These are phyloP conservation scores for Fraxinus angustifolia DNA, from an alignment of 305 asterid genomes.

Conservation along the genomic window DNA sequence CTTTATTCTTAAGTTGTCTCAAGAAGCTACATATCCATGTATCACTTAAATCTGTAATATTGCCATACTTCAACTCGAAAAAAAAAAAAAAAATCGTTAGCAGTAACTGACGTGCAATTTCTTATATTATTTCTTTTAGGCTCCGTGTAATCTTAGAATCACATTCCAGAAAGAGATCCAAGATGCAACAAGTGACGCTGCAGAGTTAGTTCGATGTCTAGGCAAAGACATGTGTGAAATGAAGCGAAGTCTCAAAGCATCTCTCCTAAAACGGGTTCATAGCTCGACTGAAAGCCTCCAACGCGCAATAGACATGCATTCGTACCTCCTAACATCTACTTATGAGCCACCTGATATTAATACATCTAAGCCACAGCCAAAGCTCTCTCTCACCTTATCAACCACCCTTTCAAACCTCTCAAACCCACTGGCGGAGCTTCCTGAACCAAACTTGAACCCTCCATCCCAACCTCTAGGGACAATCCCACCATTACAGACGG, in stretches of 20 bases:
- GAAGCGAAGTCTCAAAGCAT: slow-evolving; percentile 39
- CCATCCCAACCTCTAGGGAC: slow-evolving; percentile 18
- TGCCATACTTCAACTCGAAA: background rate
- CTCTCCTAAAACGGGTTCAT: slow-evolving; percentile 47
- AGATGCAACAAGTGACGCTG: slow-evolving; percentile 52
- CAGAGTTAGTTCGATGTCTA: slow-evolving; percentile 46
- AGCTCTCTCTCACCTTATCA: slow-evolving; percentile 30
- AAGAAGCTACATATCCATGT: background rate
- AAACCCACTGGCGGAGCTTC: slow-evolving; percentile 22
- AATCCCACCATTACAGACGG: slow-evolving; percentile 27
- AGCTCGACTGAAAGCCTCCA: slow-evolving; percentile 41
- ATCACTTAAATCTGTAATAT: background rate
- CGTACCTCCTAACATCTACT: slow-evolving; percentile 31
- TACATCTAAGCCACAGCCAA: slow-evolving; percentile 27
- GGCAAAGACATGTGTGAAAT: slow-evolving; percentile 48
- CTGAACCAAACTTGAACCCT: slow-evolving; percentile 16
- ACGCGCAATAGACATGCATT: slow-evolving; percentile 30
- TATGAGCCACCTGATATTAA: slow-evolving; percentile 21
- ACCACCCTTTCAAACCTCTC: slow-evolving; percentile 31
- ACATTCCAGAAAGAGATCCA: slow-evolving; percentile 56
- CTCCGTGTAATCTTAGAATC: slow-evolving; percentile 51
- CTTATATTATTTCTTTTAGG: slow-evolving; percentile 27
- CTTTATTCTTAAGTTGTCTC: too few species aligned
- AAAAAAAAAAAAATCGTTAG: background rate
- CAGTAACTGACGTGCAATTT: background rate